A percentile compares a stretch with the other conserved stretches of the same genome.
Evolutionary conservation across 2,329 filamentous ascomycete species (phyloP).

Genomic region (Arthrobotrys sphaeroides): DNA sequence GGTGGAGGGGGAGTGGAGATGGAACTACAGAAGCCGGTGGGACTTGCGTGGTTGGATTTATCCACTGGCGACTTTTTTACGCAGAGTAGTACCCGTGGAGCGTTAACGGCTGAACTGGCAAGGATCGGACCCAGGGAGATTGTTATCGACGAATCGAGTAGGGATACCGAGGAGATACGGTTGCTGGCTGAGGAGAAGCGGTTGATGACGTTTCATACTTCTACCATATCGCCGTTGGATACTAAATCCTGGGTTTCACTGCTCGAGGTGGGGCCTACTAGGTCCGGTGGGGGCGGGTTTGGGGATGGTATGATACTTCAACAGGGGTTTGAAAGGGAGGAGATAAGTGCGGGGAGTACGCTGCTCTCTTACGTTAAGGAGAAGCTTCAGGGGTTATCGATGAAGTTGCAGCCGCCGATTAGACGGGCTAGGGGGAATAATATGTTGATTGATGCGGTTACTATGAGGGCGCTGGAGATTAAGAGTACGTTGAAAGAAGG

Average conservation of each 20-base stretch:
- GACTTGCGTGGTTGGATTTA: conserved; percentile 91
- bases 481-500: conserved; percentile 85
- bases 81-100: conserved; percentile 75
- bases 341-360: conserved; percentile 79
- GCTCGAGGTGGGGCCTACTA: conserved; percentile 73
- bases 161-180: conserved; percentile 60
- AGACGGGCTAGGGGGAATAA: conserved; percentile 77
- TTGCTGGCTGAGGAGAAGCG: conserved; percentile 70
- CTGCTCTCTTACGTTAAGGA: conserved; percentile 86
- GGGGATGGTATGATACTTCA: too few species aligned
- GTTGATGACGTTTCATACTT: conserved; percentile 60
- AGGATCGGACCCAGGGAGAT: conserved; percentile 86
- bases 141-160: conserved; percentile 70
- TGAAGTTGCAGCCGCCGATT: conserved; percentile 84
- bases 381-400: conserved; percentile 77
- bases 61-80: conserved; percentile 96
- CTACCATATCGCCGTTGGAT: conserved; percentile 75
- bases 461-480: conserved; percentile 87
- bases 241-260: conserved; percentile 74
- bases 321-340: conserved; percentile 73
- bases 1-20: conserved; percentile 54
- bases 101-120: conserved; percentile 81
- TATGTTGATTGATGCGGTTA: conserved; percentile 93
- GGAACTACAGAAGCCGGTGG: conserved; percentile 64
- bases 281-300: too few species aligned